Evolutionary conservation across 2,329 filamentous ascomycete species (phyloP).

Genomic region (Didymella segeticola): DNA sequence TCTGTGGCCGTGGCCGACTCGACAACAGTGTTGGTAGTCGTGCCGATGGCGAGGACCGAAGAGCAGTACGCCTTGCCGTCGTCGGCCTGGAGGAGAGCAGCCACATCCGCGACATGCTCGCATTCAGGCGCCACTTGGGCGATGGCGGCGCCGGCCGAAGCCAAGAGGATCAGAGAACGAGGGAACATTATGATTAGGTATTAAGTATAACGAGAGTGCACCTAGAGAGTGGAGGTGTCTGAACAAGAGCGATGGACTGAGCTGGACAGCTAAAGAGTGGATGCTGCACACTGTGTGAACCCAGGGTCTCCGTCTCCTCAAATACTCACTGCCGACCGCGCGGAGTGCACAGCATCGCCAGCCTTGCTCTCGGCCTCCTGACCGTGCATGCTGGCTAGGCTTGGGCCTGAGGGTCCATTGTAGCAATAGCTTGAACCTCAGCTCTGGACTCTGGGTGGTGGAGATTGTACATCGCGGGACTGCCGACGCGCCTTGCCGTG

Average conservation of each 20-base stretch:
- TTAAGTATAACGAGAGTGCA: constrained; percentile 13
- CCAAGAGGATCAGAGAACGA: constrained; percentile 14
- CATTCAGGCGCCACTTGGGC: constrained; percentile 15
- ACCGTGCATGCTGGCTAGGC: constrained; percentile 7
- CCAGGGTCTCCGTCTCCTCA: not conserved
- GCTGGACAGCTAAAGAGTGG: constrained; percentile 19
- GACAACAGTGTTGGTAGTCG: constrained; percentile 9
- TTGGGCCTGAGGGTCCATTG: constrained; percentile 7
- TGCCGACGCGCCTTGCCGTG: constrained; percentile 7
- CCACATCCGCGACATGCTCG: constrained; percentile 12
- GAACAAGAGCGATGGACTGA: constrained; percentile 16
- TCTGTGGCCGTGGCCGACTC: constrained; percentile 12
- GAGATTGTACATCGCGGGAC: constrained; percentile 13
- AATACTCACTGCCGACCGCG: constrained; percentile 8
- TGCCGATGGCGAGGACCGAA: constrained; percentile 11
- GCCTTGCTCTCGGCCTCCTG: not conserved
- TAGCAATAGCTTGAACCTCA: constrained; percentile 10
- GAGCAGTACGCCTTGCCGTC: constrained; percentile 17
- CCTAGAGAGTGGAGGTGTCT: constrained; percentile 16
- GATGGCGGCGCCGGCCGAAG: constrained; percentile 15
- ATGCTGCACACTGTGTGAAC: constrained; percentile 13
- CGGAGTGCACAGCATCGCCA: not conserved
- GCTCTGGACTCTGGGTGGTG: constrained; percentile 13
- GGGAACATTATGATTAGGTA: constrained; percentile 19
- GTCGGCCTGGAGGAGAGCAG: constrained; percentile 8